phyloP scores from a whole-genome alignment of 306 rosid genomes.

The Mucuna pruriens region DNA sequence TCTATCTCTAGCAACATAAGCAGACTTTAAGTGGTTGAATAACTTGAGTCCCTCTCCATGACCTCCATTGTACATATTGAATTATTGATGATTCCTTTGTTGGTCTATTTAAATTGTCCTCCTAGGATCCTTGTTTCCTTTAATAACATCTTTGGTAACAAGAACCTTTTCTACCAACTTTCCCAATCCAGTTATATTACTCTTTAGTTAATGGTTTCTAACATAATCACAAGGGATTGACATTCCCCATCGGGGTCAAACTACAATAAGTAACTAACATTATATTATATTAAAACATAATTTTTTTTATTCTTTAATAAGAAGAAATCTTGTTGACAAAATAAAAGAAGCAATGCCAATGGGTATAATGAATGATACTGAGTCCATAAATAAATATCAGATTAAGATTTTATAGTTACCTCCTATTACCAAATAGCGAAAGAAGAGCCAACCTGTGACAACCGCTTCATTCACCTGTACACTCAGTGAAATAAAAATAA shows the following conservation, averaged over 20 bases:
- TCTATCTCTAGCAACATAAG: neutral
- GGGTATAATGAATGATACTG: neutral
- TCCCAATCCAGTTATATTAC: neutral
- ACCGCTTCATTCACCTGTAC: slow-evolving; percentile 94
- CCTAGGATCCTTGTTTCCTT: neutral
- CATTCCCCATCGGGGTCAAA: neutral
- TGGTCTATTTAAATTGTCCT: neutral
- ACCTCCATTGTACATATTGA: neutral
- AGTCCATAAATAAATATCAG: slow-evolving; percentile 1
- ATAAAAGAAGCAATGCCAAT: neutral
- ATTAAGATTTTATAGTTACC: slow-evolving; percentile 55
- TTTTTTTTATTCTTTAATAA: neutral
- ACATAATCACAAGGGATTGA: slow-evolving; percentile 4
- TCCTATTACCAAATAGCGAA: slow-evolving; percentile 98
- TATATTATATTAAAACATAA: neutral
- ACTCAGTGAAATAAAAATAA: slow-evolving; percentile 33
- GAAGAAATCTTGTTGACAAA: slow-evolving; percentile 11
- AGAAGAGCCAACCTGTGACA: slow-evolving; percentile 96
- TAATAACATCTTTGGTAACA: neutral
- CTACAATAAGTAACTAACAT: neutral
- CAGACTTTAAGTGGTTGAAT: neutral
- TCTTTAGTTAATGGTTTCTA: neutral
- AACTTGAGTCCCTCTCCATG: neutral
- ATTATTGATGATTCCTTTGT: neutral
- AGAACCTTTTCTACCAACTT: neutral